Base-by-base conservation (phyloP, 495 filamentous ascomycete genomes). In the Xylaria longipes region DNA sequence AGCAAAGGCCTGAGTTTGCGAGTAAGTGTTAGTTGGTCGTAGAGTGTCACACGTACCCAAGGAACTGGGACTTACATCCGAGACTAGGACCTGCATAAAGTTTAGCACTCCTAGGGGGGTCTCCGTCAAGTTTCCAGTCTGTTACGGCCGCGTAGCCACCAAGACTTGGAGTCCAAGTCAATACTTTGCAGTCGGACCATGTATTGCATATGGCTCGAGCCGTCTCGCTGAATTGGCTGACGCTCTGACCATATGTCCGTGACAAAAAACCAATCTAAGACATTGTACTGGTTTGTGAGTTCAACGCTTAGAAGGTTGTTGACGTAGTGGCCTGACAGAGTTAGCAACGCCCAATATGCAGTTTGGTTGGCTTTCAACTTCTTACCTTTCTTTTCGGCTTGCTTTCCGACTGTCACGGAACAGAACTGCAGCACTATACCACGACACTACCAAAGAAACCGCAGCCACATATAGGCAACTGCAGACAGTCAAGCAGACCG, bases 141-240 rank as follows among this genome's bases (percentile, higher is more conserved):
- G n/a, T n/a, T n/a, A n/a, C n/a, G n/a, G n/a, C n/a, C n/a, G n/a
- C n/a, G 78, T 20, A 87, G 80, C 91, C 92, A 95, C 94, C 94
- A 97, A 52, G 92, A 91, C 39, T 83, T 82, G 25, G 80, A 73
- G 0, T 72, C 50, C 1, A 90, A 78, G 25, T 93, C 78, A 2
- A 93, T 77, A 73, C 95, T 94, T 78, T 97, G 89, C 31, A 95
- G 86, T 6, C 94, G 87, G 20, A 91, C 84, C 72, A 86, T 90
- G 71, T 86, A 85, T 0, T 85, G 77, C 0, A 76, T 84, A 22
- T 85, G 78, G 69, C 1, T 39, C 20, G 48, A 82, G 76, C 5
- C 78, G 74, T 20, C 61, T 20, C 0, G 20, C 31, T 7, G 60
- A 43, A 1, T 72, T 60, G 43, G 73, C 68, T 58, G 83, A 11